Evolutionary conservation across 2,329 filamentous ascomycete species (phyloP).

Genomic region (Fusarium devonianum): DNA sequence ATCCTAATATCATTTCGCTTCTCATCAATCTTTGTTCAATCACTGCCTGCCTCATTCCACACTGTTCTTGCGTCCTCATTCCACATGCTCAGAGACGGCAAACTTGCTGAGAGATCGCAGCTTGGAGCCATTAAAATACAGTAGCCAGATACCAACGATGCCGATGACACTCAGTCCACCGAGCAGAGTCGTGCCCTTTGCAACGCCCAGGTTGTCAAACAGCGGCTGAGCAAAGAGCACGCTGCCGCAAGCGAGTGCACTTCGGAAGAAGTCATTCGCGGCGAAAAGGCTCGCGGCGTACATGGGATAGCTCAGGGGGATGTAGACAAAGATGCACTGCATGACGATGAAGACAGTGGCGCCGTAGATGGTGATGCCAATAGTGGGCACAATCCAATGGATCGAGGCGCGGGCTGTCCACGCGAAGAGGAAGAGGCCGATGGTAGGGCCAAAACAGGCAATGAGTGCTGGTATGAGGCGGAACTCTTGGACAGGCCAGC

Average conservation of each 20-base stretch:
- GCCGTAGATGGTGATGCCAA: slow-evolving; percentile 64
- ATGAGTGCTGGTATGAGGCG: slow-evolving; percentile 63
- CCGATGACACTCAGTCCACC: slow-evolving; percentile 62
- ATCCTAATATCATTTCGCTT: too few species aligned
- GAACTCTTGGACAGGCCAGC: slow-evolving; percentile 60
- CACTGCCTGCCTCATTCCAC: too few species aligned
- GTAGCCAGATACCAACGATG: slow-evolving; percentile 64
- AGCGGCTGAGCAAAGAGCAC: slow-evolving; percentile 68
- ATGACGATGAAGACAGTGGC: slow-evolving; percentile 61
- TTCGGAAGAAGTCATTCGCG: slow-evolving; percentile 66
- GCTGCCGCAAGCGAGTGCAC: slow-evolving; percentile 64
- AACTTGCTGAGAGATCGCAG: slow-evolving; percentile 66
- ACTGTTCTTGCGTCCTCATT: slow-evolving; percentile 12
- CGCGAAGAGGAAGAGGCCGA: slow-evolving; percentile 68
- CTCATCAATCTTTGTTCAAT: neutral
- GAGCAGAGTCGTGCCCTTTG: slow-evolving; percentile 62
- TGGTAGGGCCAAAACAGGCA: slow-evolving; percentile 60
- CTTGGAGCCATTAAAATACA: slow-evolving; percentile 64
- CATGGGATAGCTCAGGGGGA: slow-evolving; percentile 62
- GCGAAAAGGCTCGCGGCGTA: slow-evolving; percentile 68
- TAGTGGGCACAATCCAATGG: slow-evolving; percentile 63
- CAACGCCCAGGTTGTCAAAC: slow-evolving; percentile 66
- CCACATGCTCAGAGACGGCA: slow-evolving; percentile 49
- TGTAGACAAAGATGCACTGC: slow-evolving; percentile 68
- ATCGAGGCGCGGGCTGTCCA: slow-evolving; percentile 62